Evolutionary conservation across 1,139 yeast genomes (phyloP), one percentile per base, ranked within the genome.

Genomic region (Lodderomyces pseudojiufengensis): DNA sequence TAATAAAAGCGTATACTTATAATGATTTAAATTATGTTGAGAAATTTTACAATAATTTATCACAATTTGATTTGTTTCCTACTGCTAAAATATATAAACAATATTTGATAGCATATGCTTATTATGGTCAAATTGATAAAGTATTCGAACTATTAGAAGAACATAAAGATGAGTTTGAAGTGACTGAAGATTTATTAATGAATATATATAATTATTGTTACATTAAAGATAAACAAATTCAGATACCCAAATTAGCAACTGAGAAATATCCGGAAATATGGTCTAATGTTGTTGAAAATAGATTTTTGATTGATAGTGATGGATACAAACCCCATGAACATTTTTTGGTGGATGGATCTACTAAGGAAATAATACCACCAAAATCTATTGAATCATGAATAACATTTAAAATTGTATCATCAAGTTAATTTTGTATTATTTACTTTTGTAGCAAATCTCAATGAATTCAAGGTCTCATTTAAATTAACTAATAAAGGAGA

Each of bases 401-500:
- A n/a, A n/a, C n/a, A n/a, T 24, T 24, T 24, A 12, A 24, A 24
- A 24, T 5, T 12, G 22, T 24, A 37, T 15, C 15, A 12, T 23
- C 14, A 27, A 24, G 33, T 30, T 25, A 66, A 49, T 38, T 70
- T 72, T 0, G 85, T 80, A 29, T 64, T 63, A 48, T 81, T 81
- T 2, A 84, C 92, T 45, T 87, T 86, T 5, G 88, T 76, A 1
- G 97, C 98, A 67, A 92, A 92, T 37, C 97, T 66, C 40, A 92
- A 65, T 0, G 96, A 86, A 51, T 86, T 86, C 18, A 90, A 51
- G 0, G 95, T 83, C 54, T 92, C 98, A 46, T 70, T 76, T 35
- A 80, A 70, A 54, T 85, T 85, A 20, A 62, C 62, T 15, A 56
- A 58, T 33, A 74, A 60, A 4, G 96, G 90, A 2, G 96, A 84